Evolutionary conservation across 2,329 filamentous ascomycete genomes (phyloP), one percentile per base, ranked within the genome.

Genomic region (Fusarium pininemorale): DNA sequence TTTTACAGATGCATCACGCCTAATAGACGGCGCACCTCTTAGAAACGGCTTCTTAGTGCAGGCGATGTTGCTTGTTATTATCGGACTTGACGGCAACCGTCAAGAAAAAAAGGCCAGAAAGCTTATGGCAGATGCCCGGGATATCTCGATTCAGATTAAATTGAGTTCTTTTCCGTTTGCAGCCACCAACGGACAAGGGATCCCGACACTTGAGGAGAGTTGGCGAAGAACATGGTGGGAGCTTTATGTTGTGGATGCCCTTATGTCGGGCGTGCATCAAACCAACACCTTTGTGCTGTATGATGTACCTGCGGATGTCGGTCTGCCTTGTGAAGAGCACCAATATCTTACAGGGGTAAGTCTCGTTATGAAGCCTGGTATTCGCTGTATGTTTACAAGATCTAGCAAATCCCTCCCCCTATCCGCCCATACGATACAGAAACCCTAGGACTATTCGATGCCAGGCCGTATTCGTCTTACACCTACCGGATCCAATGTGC

Each of bases 151-250:
- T 11, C 37, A 63, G 10, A 44, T 64, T 1, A 20, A 11, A 7
- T 13, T 64, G 12, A 63, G 26, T 18, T n/a, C 28, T 9, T 3
- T 24, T 18, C 11, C 28, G 3, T 64, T 64, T 64, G 57, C 62
- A 32, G 14, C 6, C 11, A n/a, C 24, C 11, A 37, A 64, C 3
- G 57, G 62, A 8, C 62, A 38, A 20, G 24, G 38, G 15, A 30
- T 50, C 16, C 44, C 24, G 4, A 30, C 38, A 10, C 9, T 64
- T n/a, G 62, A 64, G 24, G 62, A 64, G 57, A 63, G 62, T 18
- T 64, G 62, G 62, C 30, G 62, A 59, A 44, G 62, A 15, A 64
- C 62, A 7, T 64, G 62, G 62, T 64, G 62, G 62, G 62, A 64
- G 44, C 62, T 64, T 10, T 64, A 64, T 12, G 38, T 64, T 13